Evolutionary conservation across 805 yeast species (phyloP).

Genomic region (Hermanozyma aechmeae): DNA sequence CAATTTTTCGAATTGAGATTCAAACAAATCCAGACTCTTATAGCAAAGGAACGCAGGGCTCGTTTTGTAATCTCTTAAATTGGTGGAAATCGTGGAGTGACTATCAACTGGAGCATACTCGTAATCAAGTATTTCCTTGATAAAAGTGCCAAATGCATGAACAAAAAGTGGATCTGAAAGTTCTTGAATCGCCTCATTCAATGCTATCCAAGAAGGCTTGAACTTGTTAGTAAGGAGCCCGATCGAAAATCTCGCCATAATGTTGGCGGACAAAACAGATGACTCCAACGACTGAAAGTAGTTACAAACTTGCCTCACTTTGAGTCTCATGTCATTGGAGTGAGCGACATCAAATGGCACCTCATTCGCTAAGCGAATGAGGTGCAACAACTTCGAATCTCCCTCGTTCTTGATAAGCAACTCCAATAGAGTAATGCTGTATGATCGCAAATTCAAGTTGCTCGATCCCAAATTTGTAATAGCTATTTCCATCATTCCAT

Average conservation of each 20-base stretch:
- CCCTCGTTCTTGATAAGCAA: conserved; percentile 15
- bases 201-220: conserved; percentile 81
- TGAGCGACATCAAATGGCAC: conserved; percentile 60
- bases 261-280: too few species aligned
- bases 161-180: conserved; percentile 49
- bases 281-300: conserved; percentile 20
- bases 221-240: conserved; percentile 71
- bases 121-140: conserved; percentile 1
- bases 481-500: neutral
- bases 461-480: neutral
- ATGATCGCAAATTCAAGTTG: neutral
- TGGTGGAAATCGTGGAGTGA: too few species aligned
- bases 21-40: too few species aligned
- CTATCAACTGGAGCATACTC: conserved; percentile 1
- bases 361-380: conserved; percentile 46
- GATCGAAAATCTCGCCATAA: conserved; percentile 14
- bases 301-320: conserved; percentile 52
- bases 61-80: too few species aligned
- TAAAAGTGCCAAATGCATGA: conserved; percentile 13
- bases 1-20: too few species aligned
- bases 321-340: conserved; percentile 65
- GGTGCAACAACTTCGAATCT: conserved; percentile 37
- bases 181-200: conserved; percentile 45
- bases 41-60: too few species aligned
- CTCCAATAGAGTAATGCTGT: neutral